These are phyloP conservation scores for Fragilaria radians DNA, from an alignment of 108 stramenopile genomes.

Conservation along the genomic window DNA sequence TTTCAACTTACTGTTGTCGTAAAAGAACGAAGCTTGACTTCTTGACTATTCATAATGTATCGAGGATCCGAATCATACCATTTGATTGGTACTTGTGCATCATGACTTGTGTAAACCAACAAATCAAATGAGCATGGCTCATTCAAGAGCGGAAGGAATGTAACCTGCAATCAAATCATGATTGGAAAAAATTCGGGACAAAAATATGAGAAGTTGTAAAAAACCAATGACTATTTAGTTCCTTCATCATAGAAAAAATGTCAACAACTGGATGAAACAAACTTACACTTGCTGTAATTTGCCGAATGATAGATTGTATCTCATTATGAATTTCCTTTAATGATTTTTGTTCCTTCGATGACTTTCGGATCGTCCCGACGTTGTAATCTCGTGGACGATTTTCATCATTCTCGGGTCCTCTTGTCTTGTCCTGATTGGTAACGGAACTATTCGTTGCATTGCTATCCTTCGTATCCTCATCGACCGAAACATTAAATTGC, in stretches of 20 bases:
- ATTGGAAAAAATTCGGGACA: neutral
- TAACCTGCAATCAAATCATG: too few species aligned
- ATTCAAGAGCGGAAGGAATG: constrained; percentile 93
- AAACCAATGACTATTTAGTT: neutral
- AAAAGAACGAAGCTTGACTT: constrained; percentile 92
- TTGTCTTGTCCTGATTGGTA: too few species aligned
- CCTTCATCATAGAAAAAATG: constrained; percentile 4
- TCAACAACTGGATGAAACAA: too few species aligned
- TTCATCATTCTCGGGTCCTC: constrained; percentile 18
- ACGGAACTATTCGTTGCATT: constrained; percentile 1
- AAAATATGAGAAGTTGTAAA: neutral
- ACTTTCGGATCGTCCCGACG: neutral
- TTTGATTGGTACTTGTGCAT: constrained; percentile 77
- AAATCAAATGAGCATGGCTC: constrained; percentile 98
- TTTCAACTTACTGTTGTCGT: constrained; percentile 73
- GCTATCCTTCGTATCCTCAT: constrained; percentile 18
- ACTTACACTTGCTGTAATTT: constrained; percentile 89
- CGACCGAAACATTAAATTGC: constrained; percentile 93
- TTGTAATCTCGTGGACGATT: constrained; percentile 15
- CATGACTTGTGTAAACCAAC: constrained; percentile 89
- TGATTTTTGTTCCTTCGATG: constrained; percentile 46
- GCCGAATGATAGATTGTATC: constrained; percentile 97
- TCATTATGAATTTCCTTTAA: constrained; percentile 93
- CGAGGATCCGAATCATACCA: constrained; percentile 98
- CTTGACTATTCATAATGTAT: constrained; percentile 90